phyloP scores from a whole-genome alignment of 768 basidiomycete species.

The Paxillus involutus region DNA sequence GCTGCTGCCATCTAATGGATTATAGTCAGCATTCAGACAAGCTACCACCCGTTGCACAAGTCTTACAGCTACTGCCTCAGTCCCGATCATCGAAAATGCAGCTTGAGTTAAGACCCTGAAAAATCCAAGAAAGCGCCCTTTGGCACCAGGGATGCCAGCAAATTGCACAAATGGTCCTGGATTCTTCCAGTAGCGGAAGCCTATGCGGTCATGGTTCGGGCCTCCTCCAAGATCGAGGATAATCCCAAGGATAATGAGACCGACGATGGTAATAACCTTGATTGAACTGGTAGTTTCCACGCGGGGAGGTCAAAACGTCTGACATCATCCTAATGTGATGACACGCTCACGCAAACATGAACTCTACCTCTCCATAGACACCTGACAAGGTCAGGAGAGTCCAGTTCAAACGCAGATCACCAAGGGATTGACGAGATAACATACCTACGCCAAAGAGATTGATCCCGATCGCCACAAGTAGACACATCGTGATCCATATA shows the following conservation, averaged over 20 bases:
- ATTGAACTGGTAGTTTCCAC: slow-evolving; percentile 20
- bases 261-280: slow-evolving; percentile 49
- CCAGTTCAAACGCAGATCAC: neutral
- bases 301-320: too few relatives aligned
- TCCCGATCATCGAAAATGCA: slow-evolving; percentile 72
- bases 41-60: too few relatives aligned
- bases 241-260: slow-evolving; percentile 22
- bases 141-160: slow-evolving; percentile 44
- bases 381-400: slow-evolving; percentile 8
- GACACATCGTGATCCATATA: slow-evolving; percentile 48
- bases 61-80: slow-evolving; percentile 71
- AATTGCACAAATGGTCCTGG: slow-evolving; percentile 52
- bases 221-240: slow-evolving; percentile 64
- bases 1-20: slow-evolving; percentile 26
- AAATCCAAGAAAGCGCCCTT: slow-evolving; percentile 56
- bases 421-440: neutral
- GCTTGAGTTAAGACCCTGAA: slow-evolving; percentile 73
- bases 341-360: slow-evolving; percentile 37
- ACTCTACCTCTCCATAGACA: slow-evolving; percentile 41
- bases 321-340: too few relatives aligned
- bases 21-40: too few relatives aligned
- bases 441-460: slow-evolving; percentile 36
- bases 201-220: slow-evolving; percentile 32
- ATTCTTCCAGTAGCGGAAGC: slow-evolving; percentile 45
- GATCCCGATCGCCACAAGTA: slow-evolving; percentile 44